Conservation (phyloP, 2,329 filamentous ascomycete species). For the Zelopaecilomyces penicillatus region DNA sequence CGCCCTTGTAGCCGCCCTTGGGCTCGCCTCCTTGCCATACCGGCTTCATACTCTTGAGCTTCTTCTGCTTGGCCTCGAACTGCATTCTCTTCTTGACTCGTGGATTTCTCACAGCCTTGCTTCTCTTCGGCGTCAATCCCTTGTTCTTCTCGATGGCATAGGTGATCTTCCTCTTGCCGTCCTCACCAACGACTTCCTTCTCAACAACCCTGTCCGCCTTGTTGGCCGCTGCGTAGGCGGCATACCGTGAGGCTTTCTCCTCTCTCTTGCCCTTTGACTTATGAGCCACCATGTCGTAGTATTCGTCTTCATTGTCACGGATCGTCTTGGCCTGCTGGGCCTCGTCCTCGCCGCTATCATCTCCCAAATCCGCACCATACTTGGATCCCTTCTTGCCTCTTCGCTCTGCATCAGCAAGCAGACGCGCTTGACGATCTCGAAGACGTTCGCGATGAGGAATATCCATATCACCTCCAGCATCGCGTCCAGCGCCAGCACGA, state of each 20-base stretch:
- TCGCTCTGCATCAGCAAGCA: constrained; percentile 82
- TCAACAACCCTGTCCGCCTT: constrained; percentile 57
- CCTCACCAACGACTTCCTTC: constrained; percentile 62
- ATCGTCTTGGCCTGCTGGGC: constrained; percentile 41
- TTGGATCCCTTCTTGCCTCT: constrained; percentile 61
- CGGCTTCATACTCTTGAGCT: constrained; percentile 77
- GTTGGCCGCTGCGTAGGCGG: constrained; percentile 50
- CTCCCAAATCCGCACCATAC: constrained; percentile 58
- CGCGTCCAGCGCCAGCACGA: constrained; percentile 62
- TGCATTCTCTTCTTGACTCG: constrained; percentile 97
- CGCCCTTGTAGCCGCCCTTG: constrained; percentile 79
- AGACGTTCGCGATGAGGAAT: constrained; percentile 84
- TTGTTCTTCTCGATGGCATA: constrained; percentile 98
- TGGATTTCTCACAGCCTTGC: constrained; percentile 91
- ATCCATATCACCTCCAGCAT: constrained; percentile 71
- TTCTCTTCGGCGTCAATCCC: constrained; percentile 78
- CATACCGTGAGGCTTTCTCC: constrained; percentile 55
- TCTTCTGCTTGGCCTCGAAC: constrained; percentile 96
- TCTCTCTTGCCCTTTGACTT: constrained; percentile 61
- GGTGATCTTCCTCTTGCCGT: constrained; percentile 86
- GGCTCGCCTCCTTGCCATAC: constrained; percentile 81
- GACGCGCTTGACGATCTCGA: constrained; percentile 72
- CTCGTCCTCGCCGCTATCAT: constrained; percentile 62
- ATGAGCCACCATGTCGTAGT: constrained; percentile 82
- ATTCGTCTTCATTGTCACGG: constrained; percentile 59